A percentile compares a stretch with the other conserved stretches of the same genome.
Conservation (phyloP, 805 yeast genomes). For the Priceomyces haplophilus region DNA sequence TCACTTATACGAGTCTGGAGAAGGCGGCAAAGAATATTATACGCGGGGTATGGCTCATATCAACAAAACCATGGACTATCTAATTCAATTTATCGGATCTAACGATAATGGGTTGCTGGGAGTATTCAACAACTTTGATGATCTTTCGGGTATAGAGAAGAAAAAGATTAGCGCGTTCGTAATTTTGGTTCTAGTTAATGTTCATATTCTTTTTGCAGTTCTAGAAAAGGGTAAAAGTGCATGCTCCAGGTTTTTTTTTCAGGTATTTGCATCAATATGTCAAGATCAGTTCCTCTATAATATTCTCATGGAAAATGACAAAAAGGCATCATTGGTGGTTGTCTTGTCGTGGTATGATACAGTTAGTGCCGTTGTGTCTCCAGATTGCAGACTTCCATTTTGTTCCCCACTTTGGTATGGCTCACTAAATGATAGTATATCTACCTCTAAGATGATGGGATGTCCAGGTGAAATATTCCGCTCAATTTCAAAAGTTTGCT, state of each 20-base stretch:
- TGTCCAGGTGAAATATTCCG: slow-evolving; percentile 58
- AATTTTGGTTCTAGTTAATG: slow-evolving; percentile 50
- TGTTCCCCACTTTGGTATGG: slow-evolving; percentile 57
- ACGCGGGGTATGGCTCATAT: slow-evolving; percentile 52
- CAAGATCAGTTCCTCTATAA: slow-evolving; percentile 41
- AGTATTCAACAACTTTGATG: slow-evolving; percentile 4
- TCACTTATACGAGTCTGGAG: slow-evolving; percentile 51
- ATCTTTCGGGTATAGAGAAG: slow-evolving; percentile 12
- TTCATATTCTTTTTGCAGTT: slow-evolving; percentile 52
- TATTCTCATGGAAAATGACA: slow-evolving; percentile 42
- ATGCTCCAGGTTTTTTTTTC: slow-evolving; percentile 46
- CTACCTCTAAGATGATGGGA: slow-evolving; percentile 55
- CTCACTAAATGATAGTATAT: slow-evolving; percentile 33
- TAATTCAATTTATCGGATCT: slow-evolving; percentile 40
- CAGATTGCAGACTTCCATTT: slow-evolving; percentile 54
- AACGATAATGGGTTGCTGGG: slow-evolving; percentile 1
- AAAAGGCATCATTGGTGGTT: slow-evolving; percentile 47
- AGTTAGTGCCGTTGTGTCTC: slow-evolving; percentile 51
- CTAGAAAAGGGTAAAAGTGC: slow-evolving; percentile 55
- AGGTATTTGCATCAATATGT: slow-evolving; percentile 49
- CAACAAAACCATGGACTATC: slow-evolving; percentile 53
- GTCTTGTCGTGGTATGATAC: slow-evolving; percentile 63
- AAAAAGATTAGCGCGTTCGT: slow-evolving; percentile 32
- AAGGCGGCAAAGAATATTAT: slow-evolving; percentile 51
- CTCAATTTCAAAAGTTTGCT: slow-evolving; percentile 45